These are phyloP conservation scores for Pichia sp. DNA, from an alignment of 1,139 yeast species.

Conservation along the genomic window DNA sequence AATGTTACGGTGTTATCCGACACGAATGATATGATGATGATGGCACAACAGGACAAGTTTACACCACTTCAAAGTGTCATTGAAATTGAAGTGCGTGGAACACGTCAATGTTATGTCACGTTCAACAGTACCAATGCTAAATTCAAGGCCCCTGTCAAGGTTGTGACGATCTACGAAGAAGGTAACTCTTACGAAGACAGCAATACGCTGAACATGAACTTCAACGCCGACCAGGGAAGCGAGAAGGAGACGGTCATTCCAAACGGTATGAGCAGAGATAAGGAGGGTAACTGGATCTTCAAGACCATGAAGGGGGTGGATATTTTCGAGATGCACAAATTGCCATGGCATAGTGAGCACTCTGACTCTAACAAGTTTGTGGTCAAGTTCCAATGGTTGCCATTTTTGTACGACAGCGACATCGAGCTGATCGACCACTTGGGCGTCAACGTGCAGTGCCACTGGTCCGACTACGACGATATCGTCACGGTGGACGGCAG, in stretches of 20 bases:
- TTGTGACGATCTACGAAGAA: conserved; percentile 48
- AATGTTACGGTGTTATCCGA: conserved; percentile 49
- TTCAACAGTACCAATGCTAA: conserved; percentile 43
- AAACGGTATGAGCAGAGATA: conserved; percentile 50
- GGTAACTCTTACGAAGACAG: conserved; percentile 28
- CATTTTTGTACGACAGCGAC: conserved; percentile 47
- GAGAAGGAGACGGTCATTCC: conserved; percentile 33
- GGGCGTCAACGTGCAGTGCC: conserved; percentile 60
- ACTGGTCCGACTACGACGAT: conserved; percentile 69
- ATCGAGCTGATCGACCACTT: conserved; percentile 32
- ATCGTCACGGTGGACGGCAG: conserved; percentile 36
- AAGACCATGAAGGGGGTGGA: conserved; percentile 63
- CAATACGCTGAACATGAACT: background rate
- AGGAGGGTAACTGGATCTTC: conserved; percentile 49
- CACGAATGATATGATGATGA: conserved; percentile 34
- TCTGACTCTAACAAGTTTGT: conserved; percentile 40
- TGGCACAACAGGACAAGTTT: conserved; percentile 44
- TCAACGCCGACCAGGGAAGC: background rate
- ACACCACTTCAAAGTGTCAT: conserved; percentile 69
- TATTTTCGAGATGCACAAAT: conserved; percentile 58
- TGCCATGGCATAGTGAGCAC: conserved; percentile 46
- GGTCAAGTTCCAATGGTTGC: conserved; percentile 77
- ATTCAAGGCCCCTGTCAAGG: conserved; percentile 54
- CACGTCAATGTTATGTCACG: conserved; percentile 58
- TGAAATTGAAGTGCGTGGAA: conserved; percentile 54